These are phyloP conservation scores for Polytrichum formosum DNA, from an alignment of 225 moss, liverwort and hornwort species.

Conservation along the genomic window DNA sequence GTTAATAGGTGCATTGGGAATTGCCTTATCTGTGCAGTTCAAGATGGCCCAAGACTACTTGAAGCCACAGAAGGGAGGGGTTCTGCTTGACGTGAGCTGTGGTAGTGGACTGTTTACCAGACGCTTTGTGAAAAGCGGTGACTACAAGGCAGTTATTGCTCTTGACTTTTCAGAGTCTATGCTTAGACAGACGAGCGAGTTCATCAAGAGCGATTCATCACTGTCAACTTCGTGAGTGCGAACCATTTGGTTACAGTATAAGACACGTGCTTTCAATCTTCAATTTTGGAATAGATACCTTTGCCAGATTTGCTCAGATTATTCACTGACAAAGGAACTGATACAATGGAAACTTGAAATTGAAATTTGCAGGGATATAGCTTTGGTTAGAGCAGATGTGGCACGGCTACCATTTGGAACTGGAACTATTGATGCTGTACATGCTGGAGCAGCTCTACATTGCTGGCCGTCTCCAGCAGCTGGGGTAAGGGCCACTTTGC, in stretches of 20 bases:
- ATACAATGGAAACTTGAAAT: too few species aligned
- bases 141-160: constrained; percentile 57
- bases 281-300: too few species aligned
- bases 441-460: constrained; percentile 60
- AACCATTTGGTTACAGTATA: not conserved
- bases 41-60: constrained; percentile 70
- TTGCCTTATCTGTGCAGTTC: constrained; percentile 32
- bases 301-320: too few species aligned
- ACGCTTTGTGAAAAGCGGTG: constrained; percentile 58
- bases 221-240: constrained; percentile 39
- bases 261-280: not conserved
- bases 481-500: constrained; percentile 24
- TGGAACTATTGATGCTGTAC: constrained; percentile 53
- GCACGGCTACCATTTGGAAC: constrained; percentile 48
- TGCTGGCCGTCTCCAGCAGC: constrained; percentile 55
- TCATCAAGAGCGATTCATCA: constrained; percentile 50
- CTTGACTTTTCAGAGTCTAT: constrained; percentile 82
- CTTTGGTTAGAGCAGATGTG: constrained; percentile 53
- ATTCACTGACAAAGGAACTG: not conserved
- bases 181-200: constrained; percentile 67
- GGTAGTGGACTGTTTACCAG: constrained; percentile 79
- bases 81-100: constrained; percentile 74
- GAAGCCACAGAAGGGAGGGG: constrained; percentile 58
- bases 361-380: constrained; percentile 32
- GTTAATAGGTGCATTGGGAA: too few species aligned